Evolutionary conservation across 2,329 filamentous ascomycete genomes (phyloP).

Genomic region (Aspergillus niger): DNA sequence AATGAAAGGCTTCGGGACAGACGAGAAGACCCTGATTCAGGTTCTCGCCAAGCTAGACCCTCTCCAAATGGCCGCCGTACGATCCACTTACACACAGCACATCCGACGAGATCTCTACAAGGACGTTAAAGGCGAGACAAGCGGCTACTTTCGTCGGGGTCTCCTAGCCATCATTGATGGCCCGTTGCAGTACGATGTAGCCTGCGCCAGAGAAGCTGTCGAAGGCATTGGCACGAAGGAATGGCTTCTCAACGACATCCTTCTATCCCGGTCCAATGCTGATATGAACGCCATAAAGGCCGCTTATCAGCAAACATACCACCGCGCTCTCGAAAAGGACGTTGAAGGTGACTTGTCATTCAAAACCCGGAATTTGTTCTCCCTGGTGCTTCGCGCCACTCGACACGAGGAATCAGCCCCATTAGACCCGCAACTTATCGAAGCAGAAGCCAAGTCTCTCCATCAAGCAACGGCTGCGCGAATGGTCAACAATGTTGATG

Average conservation of each 20-base stretch:
- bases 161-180: slow-evolving; percentile 76
- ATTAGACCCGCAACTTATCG: slow-evolving; percentile 70
- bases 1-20: slow-evolving; percentile 92
- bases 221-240: slow-evolving; percentile 85
- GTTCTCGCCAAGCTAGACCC: slow-evolving; percentile 74
- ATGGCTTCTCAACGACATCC: slow-evolving; percentile 77
- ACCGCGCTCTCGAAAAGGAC: slow-evolving; percentile 67
- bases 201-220: slow-evolving; percentile 70
- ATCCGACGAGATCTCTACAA: slow-evolving; percentile 68
- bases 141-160: slow-evolving; percentile 71
- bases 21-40: slow-evolving; percentile 75
- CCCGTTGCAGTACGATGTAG: slow-evolving; percentile 74
- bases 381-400: slow-evolving; percentile 73
- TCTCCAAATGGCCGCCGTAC: slow-evolving; percentile 70
- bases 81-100: slow-evolving; percentile 65
- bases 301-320: slow-evolving; percentile 70
- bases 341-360: slow-evolving; percentile 78
- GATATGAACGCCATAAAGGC: slow-evolving; percentile 85
- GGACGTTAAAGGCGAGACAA: slow-evolving; percentile 77
- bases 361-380: slow-evolving; percentile 83
- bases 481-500: slow-evolving; percentile 49
- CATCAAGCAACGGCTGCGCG: slow-evolving; percentile 74
- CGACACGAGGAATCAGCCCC: slow-evolving; percentile 77
- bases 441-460: slow-evolving; percentile 73
- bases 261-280: slow-evolving; percentile 80